These are phyloP conservation scores for Kwoniella dejecticola DNA, from an alignment of 768 basidiomycete genomes.

Conservation along the genomic window DNA sequence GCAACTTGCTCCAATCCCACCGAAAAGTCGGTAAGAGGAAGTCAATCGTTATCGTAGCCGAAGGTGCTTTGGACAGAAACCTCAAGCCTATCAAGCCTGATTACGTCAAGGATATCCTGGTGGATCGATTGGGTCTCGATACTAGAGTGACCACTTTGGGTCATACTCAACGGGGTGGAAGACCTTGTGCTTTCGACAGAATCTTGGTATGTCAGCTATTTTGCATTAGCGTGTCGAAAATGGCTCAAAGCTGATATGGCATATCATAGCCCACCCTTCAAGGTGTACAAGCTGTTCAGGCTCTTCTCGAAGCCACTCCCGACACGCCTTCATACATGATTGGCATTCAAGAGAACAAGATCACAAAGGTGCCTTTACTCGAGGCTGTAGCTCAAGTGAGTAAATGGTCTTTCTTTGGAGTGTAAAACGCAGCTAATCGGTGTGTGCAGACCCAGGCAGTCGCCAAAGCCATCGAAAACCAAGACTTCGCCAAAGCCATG, in stretches of 20 bases:
- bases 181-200: constrained; percentile 89
- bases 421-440: background rate
- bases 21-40: constrained; percentile 90
- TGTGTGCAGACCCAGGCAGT: constrained; percentile 75
- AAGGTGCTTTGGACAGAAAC: constrained; percentile 85
- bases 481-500: constrained; percentile 85
- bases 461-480: constrained; percentile 73
- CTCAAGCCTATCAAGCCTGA: constrained; percentile 91
- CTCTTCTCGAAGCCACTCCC: constrained; percentile 79
- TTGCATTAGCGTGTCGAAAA: constrained; percentile 6
- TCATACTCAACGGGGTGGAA: constrained; percentile 93
- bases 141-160: constrained; percentile 95
- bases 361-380: constrained; percentile 84
- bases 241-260: background rate
- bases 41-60: constrained; percentile 97
- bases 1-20: constrained; percentile 76
- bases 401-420: background rate
- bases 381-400: constrained; percentile 86
- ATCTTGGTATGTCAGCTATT: constrained; percentile 67
- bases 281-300: constrained; percentile 88
- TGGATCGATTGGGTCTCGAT: constrained; percentile 84
- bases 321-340: constrained; percentile 97
- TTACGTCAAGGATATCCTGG: constrained; percentile 84
- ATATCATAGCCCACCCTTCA: constrained; percentile 84
- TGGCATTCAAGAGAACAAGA: constrained; percentile 91